Base-by-base conservation (phyloP, 352 stramenopile species). In the Phytophthora sansomeana region DNA sequence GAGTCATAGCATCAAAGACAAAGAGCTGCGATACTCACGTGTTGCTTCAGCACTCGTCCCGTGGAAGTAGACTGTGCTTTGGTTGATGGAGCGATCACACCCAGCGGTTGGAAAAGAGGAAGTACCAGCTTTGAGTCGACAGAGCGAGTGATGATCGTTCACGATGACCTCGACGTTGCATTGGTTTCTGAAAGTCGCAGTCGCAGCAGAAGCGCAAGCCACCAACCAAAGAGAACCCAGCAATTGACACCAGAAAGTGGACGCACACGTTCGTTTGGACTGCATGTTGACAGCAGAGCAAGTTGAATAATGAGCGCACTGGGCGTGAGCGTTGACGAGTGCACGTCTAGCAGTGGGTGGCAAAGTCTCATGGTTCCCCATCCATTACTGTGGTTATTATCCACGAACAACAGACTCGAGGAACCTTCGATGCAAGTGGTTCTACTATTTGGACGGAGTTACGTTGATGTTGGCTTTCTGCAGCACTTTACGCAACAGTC, bases 401-500 rank as follows among this genome's bases (percentile, higher is more conserved):
- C 38, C 38, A 13, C 6, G 10, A 47, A n/a, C 33, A 39, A 39
- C 33, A 39, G 0, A 43, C 28, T 11, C 4, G 13, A 11, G 36
- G 21, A 47, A 58, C 26, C 36, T 58, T 58, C 36, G 24, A 43
- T 49, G n/a, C 17, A 24, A 51, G 16, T 33, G 28, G 14, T 28
- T 63, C 56, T 61, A 71, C 19, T 36, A 10, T 17, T 50, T 63
- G 7, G n/a, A 58, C 14, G 76, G 70, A 35, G 44, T 13, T 53
- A 78, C 32, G 46, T 72, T 63, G 29, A 89, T 83, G 52, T 87
- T 83, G 33, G 67, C 76, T 54, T 88, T 88, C 16, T 69, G 65
- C 2, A 91, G 67, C n/a, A 77, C 82, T 62, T 83, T 51, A 8
- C 75, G 63, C 10, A 91, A 63, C 47, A 91, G 30, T 11, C 48